Conservation (phyloP, 2,329 filamentous ascomycete species). For the Bipolaris bicolor region DNA sequence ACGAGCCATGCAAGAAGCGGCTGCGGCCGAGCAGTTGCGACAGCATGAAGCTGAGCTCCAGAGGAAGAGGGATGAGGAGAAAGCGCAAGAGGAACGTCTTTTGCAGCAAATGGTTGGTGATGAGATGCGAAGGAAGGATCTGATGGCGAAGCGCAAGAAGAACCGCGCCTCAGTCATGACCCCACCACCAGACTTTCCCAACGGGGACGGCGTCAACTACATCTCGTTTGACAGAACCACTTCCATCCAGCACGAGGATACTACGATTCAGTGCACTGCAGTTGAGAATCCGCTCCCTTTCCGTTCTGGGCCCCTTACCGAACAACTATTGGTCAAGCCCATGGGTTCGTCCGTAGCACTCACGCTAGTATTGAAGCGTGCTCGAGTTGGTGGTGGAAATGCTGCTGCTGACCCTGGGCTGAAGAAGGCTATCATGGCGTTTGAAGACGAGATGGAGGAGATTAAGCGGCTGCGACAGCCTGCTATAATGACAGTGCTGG, state of each 20-base stretch:
- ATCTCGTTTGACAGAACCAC: conserved; percentile 73
- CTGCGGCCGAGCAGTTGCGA: conserved; percentile 64
- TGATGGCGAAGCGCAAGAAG: conserved; percentile 63
- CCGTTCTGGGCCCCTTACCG: conserved; percentile 69
- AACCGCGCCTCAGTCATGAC: conserved; percentile 48
- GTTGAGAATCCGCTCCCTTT: conserved; percentile 71
- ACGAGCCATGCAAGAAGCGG: conserved; percentile 79
- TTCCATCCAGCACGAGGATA: conserved; percentile 66
- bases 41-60: conserved; percentile 51
- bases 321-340: conserved; percentile 75
- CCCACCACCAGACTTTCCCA: conserved; percentile 48
- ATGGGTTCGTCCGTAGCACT: conserved; percentile 56
- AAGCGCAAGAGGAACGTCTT: conserved; percentile 71
- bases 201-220: conserved; percentile 38
- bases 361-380: conserved; percentile 68
- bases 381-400: conserved; percentile 52
- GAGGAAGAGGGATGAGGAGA: conserved; percentile 54
- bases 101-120: conserved; percentile 75
- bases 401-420: conserved; percentile 69
- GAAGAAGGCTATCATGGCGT: conserved; percentile 75
- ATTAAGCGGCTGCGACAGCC: conserved; percentile 77
- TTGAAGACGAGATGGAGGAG: conserved; percentile 77
- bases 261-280: conserved; percentile 69
- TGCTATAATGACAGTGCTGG: conserved; percentile 78
- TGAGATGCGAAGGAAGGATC: conserved; percentile 72